Conservation (phyloP, 495 filamentous ascomycete genomes). For the Clavariopsis aquatica region DNA sequence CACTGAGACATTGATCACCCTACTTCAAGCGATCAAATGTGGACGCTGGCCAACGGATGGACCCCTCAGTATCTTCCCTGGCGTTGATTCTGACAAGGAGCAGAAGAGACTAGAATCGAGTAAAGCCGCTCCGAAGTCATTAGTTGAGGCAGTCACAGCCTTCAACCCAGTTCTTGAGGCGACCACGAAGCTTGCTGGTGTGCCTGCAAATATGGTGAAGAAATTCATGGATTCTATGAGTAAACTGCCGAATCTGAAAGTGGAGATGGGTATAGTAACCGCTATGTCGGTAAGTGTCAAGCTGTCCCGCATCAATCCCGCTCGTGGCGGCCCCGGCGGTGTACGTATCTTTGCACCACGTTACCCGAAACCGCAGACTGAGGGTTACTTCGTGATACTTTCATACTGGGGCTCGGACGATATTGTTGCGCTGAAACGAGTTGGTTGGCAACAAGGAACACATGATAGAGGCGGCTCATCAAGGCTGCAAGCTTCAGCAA, state of each 20-base stretch:
- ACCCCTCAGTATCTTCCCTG: conserved; percentile 77
- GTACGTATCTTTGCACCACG: conserved; percentile 76
- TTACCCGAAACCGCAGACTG: conserved; percentile 93
- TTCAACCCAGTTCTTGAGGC: conserved; percentile 42
- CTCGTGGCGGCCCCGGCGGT: conserved; percentile 42
- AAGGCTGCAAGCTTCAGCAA: conserved; percentile 43
- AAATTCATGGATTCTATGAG: conserved; percentile 61
- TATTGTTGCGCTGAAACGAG: conserved; percentile 79
- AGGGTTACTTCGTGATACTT: conserved; percentile 87
- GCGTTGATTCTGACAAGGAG: conserved; percentile 57
- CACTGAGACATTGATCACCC: conserved; percentile 73
- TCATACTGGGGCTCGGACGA: conserved; percentile 67
- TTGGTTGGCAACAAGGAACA: conserved; percentile 61
- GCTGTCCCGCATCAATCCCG: conserved; percentile 65
- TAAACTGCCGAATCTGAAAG: conserved; percentile 66
- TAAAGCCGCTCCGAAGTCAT: conserved; percentile 42
- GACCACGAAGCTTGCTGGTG: conserved; percentile 36
- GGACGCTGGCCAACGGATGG: conserved; percentile 87
- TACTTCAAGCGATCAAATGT: conserved; percentile 89
- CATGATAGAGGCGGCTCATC: conserved; percentile 28
- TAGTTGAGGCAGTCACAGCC: conserved; percentile 51
- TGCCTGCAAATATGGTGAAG: conserved; percentile 34
- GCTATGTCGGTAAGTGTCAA: conserved; percentile 62
- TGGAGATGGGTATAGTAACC: conserved; percentile 62
- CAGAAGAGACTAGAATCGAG: conserved; percentile 42